phyloP scores from a whole-genome alignment of 108 stramenopile species.

The Discostella stelligeroides region DNA sequence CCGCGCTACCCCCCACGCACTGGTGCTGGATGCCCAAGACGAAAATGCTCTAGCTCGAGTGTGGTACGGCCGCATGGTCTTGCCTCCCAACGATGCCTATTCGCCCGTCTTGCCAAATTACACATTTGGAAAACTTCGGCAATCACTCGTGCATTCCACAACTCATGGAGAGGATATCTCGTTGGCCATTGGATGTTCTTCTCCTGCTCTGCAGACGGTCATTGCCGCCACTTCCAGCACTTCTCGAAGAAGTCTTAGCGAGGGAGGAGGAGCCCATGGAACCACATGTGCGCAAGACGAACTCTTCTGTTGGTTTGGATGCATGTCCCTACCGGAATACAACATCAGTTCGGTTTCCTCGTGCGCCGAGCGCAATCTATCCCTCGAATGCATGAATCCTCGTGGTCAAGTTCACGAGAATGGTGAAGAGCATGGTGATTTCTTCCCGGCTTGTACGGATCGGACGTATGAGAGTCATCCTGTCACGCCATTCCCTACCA shows the following conservation, averaged over 20 bases:
- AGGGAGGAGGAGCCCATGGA: constrained; percentile 2
- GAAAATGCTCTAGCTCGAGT: constrained; percentile 47
- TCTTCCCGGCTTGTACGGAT: constrained; percentile 44
- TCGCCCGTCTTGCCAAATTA: constrained; percentile 35
- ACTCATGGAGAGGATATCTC: constrained; percentile 5
- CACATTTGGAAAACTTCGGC: constrained; percentile 66
- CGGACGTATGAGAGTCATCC: constrained; percentile 26
- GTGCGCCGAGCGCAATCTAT: constrained; percentile 56
- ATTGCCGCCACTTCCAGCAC: constrained; percentile 29
- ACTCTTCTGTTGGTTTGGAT: constrained; percentile 83
- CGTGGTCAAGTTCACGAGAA: constrained; percentile 49
- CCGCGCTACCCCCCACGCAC: constrained; percentile 73
- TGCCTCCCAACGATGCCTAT: constrained; percentile 71
- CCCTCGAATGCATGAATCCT: constrained; percentile 66
- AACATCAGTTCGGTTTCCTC: constrained; percentile 36
- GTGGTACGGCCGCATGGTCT: constrained; percentile 89
- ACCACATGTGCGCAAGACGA: constrained; percentile 58
- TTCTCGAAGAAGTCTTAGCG: constrained; percentile 26
- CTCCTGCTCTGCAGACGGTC: constrained; percentile 11
- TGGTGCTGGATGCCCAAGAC: constrained; percentile 19
- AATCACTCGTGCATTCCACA: constrained; percentile 42
- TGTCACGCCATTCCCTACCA: constrained; percentile 24
- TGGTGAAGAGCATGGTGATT: constrained; percentile 45
- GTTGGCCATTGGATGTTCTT: constrained; percentile 42
- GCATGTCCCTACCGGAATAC: constrained; percentile 59